Evolutionary conservation across 345 rosid species (phyloP), one percentile per base, ranked within the genome.

Genomic region (Syzygium aqueum): DNA sequence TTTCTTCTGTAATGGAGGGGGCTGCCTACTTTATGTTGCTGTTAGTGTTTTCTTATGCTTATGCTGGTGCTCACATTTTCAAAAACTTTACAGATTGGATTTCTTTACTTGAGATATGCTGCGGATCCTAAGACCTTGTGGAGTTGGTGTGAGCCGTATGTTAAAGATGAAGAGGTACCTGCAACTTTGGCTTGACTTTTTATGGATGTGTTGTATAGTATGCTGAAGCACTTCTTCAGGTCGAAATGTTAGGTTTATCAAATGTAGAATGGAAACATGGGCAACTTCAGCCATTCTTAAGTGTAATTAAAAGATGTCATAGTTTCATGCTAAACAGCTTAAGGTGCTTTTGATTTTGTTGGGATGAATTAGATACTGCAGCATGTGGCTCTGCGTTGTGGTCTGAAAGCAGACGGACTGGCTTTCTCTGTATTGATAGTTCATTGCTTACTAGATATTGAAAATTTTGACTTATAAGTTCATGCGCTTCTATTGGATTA

Each of bases 51-150:
- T 51, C 13, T 78, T 61, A 33, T 63, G 51, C 50, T 80, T 84
- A 27, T 57, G 78, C 57, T 53, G 57, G 84, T 84, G 30, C 65
- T 54, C 22, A 91, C 78, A 49, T 54, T 80, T 77, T 46, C 56
- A 59, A 51, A 86, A 87, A 63, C 46, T n/a, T 91, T 91, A 93
- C 94, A 97, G 99, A 85, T 97, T 91, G 99, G 99, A 89, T 97
- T 97, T 89, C 95, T 97, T 53, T 97, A 97, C 89, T 90, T 97
- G 88, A 97, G 99, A 91, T 97, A 96, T 90, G 96, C 97, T 87
- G 99, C 90, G 84, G 99, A 97, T 91, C 91, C 99, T 59, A 97
- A 96, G 94, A 96, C 98, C 43, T 84, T 97, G 61, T 97, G 99
- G 99, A 92, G 91, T 89, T 97, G 99, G 98, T 97, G 89, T 91